Conservation (phyloP, 768 basidiomycete species). For the Lactarius sp. region DNA sequence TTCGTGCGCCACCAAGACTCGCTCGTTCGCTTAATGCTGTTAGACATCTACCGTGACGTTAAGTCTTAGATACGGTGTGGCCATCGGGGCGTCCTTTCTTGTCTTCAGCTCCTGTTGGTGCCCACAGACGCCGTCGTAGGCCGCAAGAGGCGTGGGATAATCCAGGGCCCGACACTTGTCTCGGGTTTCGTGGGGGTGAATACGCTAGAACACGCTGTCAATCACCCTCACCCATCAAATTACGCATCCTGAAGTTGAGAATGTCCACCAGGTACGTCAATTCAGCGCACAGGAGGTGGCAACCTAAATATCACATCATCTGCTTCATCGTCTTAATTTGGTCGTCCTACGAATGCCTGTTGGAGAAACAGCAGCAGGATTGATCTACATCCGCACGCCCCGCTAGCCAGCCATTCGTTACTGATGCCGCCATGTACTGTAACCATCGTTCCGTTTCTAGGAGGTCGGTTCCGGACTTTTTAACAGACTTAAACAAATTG, state of each 20-base stretch:
- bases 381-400: not conserved
- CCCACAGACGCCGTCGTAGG: not conserved
- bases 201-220: not conserved
- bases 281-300: not conserved
- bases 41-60: not conserved
- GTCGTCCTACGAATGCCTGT: not conserved
- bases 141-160: not conserved
- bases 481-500: not conserved
- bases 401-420: not conserved
- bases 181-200: not conserved
- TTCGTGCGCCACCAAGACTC: not conserved
- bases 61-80: not conserved
- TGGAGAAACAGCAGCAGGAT: not conserved
- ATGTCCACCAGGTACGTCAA: not conserved
- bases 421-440: not conserved
- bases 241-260: not conserved
- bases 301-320: not conserved
- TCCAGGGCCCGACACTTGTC: not conserved
- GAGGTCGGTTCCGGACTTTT: not conserved
- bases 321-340: not conserved
- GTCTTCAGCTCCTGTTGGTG: not conserved
- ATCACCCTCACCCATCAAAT: not conserved
- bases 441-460: not conserved
- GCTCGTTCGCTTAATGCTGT: not conserved
- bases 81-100: not conserved